phyloP scores from a whole-genome alignment of 2,329 filamentous ascomycete species.

The Drechslera avenae region DNA sequence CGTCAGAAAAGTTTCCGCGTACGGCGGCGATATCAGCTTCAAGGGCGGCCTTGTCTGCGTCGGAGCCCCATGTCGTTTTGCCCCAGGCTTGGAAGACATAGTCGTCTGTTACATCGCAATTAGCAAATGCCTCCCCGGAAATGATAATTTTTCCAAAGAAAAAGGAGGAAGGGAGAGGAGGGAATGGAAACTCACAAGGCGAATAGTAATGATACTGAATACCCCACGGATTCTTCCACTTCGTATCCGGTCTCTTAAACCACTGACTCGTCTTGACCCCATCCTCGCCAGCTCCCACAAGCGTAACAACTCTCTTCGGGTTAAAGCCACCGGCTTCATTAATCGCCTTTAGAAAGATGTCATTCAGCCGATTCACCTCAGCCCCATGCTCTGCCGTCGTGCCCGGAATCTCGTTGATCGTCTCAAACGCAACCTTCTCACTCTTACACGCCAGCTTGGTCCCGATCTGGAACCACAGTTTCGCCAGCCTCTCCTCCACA shows the following conservation, averaged over 20 bases:
- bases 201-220: constrained; percentile 68
- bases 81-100: constrained; percentile 58
- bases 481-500: constrained; percentile 63
- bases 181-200: constrained; percentile 52
- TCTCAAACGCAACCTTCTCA: constrained; percentile 61
- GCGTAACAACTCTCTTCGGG: constrained; percentile 59
- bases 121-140: too few relatives aligned
- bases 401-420: constrained; percentile 65
- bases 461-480: constrained; percentile 64
- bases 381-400: constrained; percentile 57
- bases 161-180: too few relatives aligned
- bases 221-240: constrained; percentile 62
- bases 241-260: constrained; percentile 56
- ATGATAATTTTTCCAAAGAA: too few relatives aligned
- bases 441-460: constrained; percentile 61
- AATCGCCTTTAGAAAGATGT: constrained; percentile 61
- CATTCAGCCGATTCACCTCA: constrained; percentile 61
- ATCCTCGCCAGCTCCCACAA: constrained; percentile 60
- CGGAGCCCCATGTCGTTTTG: constrained; percentile 64
- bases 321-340: constrained; percentile 62
- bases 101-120: constrained; percentile 28
- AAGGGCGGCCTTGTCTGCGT: constrained; percentile 57
- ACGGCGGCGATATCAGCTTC: constrained; percentile 58
- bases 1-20: constrained; percentile 59
- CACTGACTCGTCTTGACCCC: constrained; percentile 59